A percentile compares a stretch with the other conserved stretches of the same genome.
Evolutionary conservation across 176 grass and related monocot genomes (phyloP).

Genomic region (Zizania latifolia): DNA sequence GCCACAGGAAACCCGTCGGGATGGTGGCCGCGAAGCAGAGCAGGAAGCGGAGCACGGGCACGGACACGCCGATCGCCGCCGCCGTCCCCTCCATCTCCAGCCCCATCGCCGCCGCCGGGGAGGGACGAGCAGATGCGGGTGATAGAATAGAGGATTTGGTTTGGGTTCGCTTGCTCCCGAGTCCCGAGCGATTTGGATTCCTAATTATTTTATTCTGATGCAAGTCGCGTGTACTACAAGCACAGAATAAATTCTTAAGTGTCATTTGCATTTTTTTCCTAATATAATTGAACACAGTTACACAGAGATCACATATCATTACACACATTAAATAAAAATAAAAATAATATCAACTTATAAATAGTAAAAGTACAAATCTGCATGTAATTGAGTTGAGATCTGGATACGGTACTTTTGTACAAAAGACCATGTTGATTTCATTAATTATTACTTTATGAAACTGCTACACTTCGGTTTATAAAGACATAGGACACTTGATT

Average conservation of each 20-base stretch:
- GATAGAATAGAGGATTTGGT: slow-evolving; percentile 30
- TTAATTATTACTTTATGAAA: background rate
- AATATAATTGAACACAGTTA: too few relatives aligned
- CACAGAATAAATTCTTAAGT: too few relatives aligned
- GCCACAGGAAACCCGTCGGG: slow-evolving; percentile 72
- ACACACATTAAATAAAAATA: too few relatives aligned
- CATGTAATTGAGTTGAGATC: too few relatives aligned
- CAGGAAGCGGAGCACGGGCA: slow-evolving; percentile 90
- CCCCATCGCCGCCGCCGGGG: slow-evolving; percentile 37
- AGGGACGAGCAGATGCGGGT: slow-evolving; percentile 30
- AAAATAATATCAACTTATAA: too few relatives aligned
- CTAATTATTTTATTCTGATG: background rate
- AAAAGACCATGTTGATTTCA: background rate
- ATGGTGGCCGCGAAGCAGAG: slow-evolving; percentile 95
- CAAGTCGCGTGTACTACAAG: slow-evolving; percentile 17
- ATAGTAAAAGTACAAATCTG: too few relatives aligned
- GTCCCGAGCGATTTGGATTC: background rate
- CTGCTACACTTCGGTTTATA: background rate
- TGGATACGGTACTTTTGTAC: slow-evolving; percentile 13
- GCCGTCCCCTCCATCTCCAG: slow-evolving; percentile 78
- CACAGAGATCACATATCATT: too few relatives aligned
- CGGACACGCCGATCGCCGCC: slow-evolving; percentile 82
- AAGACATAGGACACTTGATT: too few relatives aligned
- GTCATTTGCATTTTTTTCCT: too few relatives aligned
- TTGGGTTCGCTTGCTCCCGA: background rate